Evolutionary conservation across 2,329 filamentous ascomycete species (phyloP).

Genomic region (Fusarium tjaetaba): DNA sequence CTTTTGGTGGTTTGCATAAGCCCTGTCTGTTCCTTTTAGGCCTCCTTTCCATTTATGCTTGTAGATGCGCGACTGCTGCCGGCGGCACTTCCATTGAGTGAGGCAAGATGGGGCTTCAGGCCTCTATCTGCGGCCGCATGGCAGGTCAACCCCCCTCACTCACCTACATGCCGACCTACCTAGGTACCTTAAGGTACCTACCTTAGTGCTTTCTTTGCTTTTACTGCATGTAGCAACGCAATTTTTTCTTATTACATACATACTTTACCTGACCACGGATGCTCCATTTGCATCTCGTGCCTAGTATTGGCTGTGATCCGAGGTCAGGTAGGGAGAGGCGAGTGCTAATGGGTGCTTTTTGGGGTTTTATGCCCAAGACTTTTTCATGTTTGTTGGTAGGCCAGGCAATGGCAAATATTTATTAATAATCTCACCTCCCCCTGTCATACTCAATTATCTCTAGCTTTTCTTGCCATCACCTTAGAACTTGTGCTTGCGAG

Average conservation of each 20-base stretch:
- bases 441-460: neutral
- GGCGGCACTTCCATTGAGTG: neutral
- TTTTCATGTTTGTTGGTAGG: neutral
- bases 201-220: neutral
- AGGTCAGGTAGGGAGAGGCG: neutral
- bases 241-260: neutral
- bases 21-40: neutral
- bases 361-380: constrained; percentile 5
- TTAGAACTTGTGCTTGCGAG: neutral
- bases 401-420: constrained; percentile 6
- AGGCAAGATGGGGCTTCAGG: neutral
- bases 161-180: neutral
- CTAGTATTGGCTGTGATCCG: constrained; percentile 13
- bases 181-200: no score
- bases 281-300: neutral
- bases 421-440: constrained; percentile 16
- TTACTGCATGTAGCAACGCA: constrained; percentile 7
- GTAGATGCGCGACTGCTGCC: neutral
- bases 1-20: neutral
- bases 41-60: neutral
- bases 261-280: neutral
- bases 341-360: neutral
- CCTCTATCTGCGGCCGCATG: neutral
- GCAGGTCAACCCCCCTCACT: neutral
- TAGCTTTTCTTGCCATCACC: neutral